Conservation (phyloP, 352 stramenopile species). For the Globisporangium uncinulatum region DNA sequence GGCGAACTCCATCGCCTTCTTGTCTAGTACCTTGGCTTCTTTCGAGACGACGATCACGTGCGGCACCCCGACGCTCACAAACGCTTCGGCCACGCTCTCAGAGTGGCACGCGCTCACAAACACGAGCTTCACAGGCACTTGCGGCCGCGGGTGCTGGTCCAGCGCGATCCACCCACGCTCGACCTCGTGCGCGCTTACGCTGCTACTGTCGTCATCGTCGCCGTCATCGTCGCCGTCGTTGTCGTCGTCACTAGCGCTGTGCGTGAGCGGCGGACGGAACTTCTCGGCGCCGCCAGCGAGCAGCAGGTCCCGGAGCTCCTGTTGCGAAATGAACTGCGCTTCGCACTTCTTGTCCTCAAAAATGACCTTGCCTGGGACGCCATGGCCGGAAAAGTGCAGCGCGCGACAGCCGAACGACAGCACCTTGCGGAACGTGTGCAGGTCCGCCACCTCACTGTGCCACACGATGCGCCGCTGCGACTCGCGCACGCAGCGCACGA, state of each 20-base stretch:
- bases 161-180: slow-evolving; percentile 38
- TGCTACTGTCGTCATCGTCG: slow-evolving; percentile 8
- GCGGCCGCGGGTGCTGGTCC: slow-evolving; percentile 29
- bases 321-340: slow-evolving; percentile 77
- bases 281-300: slow-evolving; percentile 54
- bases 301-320: slow-evolving; percentile 70
- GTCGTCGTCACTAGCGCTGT: slow-evolving; percentile 5
- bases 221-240: slow-evolving; percentile 7
- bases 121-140: slow-evolving; percentile 66
- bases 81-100: slow-evolving; percentile 82
- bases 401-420: slow-evolving; percentile 69
- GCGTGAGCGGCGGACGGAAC: slow-evolving; percentile 3
- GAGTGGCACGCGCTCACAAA: slow-evolving; percentile 90
- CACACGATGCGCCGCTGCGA: slow-evolving; percentile 56
- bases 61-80: slow-evolving; percentile 84
- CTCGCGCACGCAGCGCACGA: slow-evolving; percentile 70
- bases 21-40: slow-evolving; percentile 80
- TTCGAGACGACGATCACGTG: slow-evolving; percentile 89
- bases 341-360: slow-evolving; percentile 80
- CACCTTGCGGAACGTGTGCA: slow-evolving; percentile 80
- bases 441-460: slow-evolving; percentile 73
- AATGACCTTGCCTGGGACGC: slow-evolving; percentile 70
- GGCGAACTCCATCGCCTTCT: slow-evolving; percentile 85
- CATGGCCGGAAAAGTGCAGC: slow-evolving; percentile 78
- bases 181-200: slow-evolving; percentile 32